phyloP scores from a whole-genome alignment of 768 basidiomycete species.

The Podaxis sp. region DNA sequence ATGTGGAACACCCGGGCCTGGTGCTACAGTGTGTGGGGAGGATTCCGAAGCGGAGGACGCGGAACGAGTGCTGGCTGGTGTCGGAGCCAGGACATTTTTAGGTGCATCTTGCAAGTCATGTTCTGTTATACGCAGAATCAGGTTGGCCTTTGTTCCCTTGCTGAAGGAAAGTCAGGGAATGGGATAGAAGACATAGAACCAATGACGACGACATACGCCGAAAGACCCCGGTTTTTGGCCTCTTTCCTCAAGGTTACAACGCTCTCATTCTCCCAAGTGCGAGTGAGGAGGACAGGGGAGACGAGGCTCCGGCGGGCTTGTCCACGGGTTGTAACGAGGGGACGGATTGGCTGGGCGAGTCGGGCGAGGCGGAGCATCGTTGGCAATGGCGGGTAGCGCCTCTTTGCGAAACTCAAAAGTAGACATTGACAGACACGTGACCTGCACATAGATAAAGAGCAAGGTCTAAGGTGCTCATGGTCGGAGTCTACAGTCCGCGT shows the following conservation, averaged over 20 bases:
- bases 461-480: neutral
- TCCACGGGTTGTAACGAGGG: neutral
- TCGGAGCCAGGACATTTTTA: conserved; percentile 21
- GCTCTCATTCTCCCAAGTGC: conserved; percentile 55
- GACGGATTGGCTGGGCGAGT: conserved; percentile 17
- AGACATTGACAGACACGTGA: conserved; percentile 2
- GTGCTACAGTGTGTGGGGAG: conserved; percentile 13
- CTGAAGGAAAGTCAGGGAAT: conserved; percentile 31
- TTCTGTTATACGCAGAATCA: conserved; percentile 55
- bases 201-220: conserved; percentile 40
- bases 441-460: conserved; percentile 23
- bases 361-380: conserved; percentile 27
- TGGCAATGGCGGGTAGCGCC: neutral
- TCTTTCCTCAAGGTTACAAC: conserved; percentile 51
- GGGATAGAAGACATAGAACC: conserved; percentile 5
- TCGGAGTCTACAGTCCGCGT: neutral
- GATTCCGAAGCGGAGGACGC: conserved; percentile 4
- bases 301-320: conserved; percentile 33
- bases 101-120: conserved; percentile 37
- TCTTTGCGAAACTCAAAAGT: neutral
- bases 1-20: conserved; percentile 21
- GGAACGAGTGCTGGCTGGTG: conserved; percentile 23
- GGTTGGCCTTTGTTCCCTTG: conserved; percentile 56
- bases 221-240: conserved; percentile 54
- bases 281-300: conserved; percentile 56